Conservation (phyloP, 495 filamentous ascomycete genomes). For the Entonaema liquescens region DNA sequence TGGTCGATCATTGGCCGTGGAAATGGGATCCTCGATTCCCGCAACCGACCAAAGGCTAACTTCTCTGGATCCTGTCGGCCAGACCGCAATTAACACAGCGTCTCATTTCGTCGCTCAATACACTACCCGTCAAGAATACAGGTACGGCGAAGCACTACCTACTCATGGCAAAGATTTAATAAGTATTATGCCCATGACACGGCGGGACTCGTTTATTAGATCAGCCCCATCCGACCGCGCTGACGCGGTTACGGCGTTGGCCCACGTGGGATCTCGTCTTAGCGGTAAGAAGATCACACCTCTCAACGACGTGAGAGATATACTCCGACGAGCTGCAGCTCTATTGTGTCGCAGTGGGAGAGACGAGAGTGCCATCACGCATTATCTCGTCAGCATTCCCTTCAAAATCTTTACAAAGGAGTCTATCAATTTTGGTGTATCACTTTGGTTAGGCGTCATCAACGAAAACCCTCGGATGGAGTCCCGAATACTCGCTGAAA, state of each 20-base stretch:
- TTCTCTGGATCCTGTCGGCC: constrained; percentile 75
- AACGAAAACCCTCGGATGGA: constrained; percentile 94
- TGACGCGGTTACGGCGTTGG: constrained; percentile 67
- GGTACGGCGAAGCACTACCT: constrained; percentile 74
- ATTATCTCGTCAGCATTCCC: constrained; percentile 88
- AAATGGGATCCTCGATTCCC: constrained; percentile 89
- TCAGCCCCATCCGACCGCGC: constrained; percentile 58
- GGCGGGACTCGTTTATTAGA: constrained; percentile 52
- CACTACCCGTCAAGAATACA: constrained; percentile 94
- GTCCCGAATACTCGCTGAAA: constrained; percentile 79
- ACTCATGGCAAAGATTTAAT: constrained; percentile 70
- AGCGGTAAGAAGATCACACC: constrained; percentile 70
- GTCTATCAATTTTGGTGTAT: constrained; percentile 93
- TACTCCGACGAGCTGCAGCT: constrained; percentile 81
- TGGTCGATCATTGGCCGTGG: constrained; percentile 92
- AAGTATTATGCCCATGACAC: constrained; percentile 62
- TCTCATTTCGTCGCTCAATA: constrained; percentile 97
- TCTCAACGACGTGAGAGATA: constrained; percentile 78
- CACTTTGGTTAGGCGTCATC: constrained; percentile 94
- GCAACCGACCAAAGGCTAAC: constrained; percentile 84
- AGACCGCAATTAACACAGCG: constrained; percentile 81
- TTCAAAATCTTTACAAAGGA: constrained; percentile 94
- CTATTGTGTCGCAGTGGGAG: constrained; percentile 78
- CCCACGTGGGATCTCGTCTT: constrained; percentile 73
- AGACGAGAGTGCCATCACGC: constrained; percentile 78